phyloP scores from a whole-genome alignment of 1,284 basidiomycete species.

The Leccinum solheimii region DNA sequence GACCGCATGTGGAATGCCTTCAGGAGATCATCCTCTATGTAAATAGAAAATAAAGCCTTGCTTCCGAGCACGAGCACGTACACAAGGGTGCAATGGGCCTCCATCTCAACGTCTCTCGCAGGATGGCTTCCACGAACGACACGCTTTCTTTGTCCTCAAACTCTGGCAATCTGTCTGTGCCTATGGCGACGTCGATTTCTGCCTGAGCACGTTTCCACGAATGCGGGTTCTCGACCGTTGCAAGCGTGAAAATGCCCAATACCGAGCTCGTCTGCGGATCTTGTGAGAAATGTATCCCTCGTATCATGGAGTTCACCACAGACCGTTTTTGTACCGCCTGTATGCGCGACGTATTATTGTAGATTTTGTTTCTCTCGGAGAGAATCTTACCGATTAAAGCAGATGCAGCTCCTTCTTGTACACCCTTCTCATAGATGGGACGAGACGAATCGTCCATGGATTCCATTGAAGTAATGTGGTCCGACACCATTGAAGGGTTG shows the following conservation, averaged over 20 bases:
- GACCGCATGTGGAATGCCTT: too few species aligned
- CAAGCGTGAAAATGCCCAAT: conserved; percentile 30
- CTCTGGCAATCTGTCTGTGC: conserved; percentile 35
- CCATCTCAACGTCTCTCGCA: conserved; percentile 18
- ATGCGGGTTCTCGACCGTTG: conserved; percentile 35
- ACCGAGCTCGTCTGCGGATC: neutral
- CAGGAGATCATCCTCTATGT: too few species aligned
- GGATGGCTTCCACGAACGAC: too few species aligned
- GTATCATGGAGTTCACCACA: neutral
- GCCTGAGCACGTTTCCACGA: conserved; percentile 1
- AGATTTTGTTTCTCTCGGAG: neutral
- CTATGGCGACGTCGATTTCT: neutral
- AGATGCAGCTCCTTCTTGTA: conserved; percentile 10
- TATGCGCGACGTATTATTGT: neutral
- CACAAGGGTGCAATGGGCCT: conserved; percentile 6
- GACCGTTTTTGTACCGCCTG: conserved; percentile 15
- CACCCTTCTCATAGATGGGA: conserved; percentile 3
- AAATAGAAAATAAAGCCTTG: too few species aligned
- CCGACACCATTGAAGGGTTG: conserved; percentile 9
- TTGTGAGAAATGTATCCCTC: neutral
- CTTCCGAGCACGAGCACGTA: neutral
- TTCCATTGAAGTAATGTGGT: conserved; percentile 14
- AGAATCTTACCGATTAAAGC: conserved; percentile 10
- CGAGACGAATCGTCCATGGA: neutral
- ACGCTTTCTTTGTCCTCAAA: conserved; percentile 4